A percentile compares a stretch with the other conserved stretches of the same genome.
Evolutionary conservation across 345 rosid genomes (phyloP).

Genomic region (Euphorbia pulcherrima): DNA sequence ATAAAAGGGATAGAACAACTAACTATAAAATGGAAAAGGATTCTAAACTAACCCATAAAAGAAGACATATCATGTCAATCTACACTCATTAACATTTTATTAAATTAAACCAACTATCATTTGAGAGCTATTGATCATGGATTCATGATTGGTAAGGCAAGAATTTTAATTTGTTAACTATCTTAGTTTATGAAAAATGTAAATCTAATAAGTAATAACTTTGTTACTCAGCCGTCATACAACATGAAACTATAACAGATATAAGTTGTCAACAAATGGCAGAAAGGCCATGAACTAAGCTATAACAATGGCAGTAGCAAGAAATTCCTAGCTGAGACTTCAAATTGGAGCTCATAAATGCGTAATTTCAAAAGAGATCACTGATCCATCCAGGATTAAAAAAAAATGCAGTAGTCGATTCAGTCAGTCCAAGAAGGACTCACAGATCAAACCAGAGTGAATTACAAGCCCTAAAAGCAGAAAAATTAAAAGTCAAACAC

Average conservation of each 20-base stretch:
- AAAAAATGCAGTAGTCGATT: not conserved
- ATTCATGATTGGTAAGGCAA: not conserved
- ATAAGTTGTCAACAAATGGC: too few species aligned
- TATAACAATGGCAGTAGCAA: too few species aligned
- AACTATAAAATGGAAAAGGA: not conserved
- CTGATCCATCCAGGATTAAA: not conserved
- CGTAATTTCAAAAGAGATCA: not conserved
- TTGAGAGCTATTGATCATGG: not conserved
- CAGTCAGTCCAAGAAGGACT: not conserved
- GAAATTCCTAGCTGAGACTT: too few species aligned
- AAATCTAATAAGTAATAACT: too few species aligned
- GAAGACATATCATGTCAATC: too few species aligned
- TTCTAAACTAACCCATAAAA: not conserved
- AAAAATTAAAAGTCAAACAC: not conserved
- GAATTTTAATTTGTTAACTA: not conserved
- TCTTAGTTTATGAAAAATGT: too few species aligned
- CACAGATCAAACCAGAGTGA: not conserved
- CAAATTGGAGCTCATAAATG: too few species aligned
- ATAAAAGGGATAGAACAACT: too few species aligned
- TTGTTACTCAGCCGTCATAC: too few species aligned
- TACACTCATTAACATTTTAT: not conserved
- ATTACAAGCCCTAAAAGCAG: not conserved
- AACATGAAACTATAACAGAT: too few species aligned
- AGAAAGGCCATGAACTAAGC: too few species aligned
- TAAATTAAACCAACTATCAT: not conserved